These are phyloP conservation scores for Trifolium dubium DNA, from an alignment of 306 rosid species.

Conservation along the genomic window DNA sequence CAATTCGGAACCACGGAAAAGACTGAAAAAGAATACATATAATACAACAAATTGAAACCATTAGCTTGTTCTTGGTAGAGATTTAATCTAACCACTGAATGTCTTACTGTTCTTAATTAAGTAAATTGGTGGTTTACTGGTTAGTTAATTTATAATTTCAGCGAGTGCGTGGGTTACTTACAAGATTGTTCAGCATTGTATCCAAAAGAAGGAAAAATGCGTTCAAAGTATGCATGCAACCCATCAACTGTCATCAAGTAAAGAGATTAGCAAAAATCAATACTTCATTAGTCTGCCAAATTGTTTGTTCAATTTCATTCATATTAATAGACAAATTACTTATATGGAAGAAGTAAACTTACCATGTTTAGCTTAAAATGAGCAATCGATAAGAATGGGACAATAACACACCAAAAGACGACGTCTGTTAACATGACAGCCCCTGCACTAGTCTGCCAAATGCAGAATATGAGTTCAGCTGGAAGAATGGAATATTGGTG, in stretches of 20 bases:
- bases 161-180: constrained; percentile 45
- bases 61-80: background rate
- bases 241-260: constrained; percentile 66
- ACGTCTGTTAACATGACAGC: constrained; percentile 79
- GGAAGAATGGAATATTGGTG: constrained; percentile 25
- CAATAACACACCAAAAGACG: constrained; percentile 83
- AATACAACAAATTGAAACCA: constrained; percentile 21
- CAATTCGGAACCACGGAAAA: constrained; percentile 76
- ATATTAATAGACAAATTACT: background rate
- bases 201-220: constrained; percentile 70
- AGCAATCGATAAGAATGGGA: constrained; percentile 68
- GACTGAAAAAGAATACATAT: constrained; percentile 56
- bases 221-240: constrained; percentile 75
- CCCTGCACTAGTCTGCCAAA: constrained; percentile 80
- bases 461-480: constrained; percentile 36
- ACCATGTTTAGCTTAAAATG: constrained; percentile 69
- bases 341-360: constrained; percentile 7
- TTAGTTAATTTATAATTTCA: background rate
- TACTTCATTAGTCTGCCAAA: background rate
- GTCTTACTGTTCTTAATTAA: background rate
- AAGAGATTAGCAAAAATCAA: constrained; percentile 20
- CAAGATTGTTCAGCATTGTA: constrained; percentile 73
- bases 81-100: no score
- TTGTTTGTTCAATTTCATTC: background rate
- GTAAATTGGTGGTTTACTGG: background rate